Percentiles rank a stretch among this genome's conserved stretches.
phyloP scores from a whole-genome alignment of 2,329 filamentous ascomycete species.

The Apiospora sp. region DNA sequence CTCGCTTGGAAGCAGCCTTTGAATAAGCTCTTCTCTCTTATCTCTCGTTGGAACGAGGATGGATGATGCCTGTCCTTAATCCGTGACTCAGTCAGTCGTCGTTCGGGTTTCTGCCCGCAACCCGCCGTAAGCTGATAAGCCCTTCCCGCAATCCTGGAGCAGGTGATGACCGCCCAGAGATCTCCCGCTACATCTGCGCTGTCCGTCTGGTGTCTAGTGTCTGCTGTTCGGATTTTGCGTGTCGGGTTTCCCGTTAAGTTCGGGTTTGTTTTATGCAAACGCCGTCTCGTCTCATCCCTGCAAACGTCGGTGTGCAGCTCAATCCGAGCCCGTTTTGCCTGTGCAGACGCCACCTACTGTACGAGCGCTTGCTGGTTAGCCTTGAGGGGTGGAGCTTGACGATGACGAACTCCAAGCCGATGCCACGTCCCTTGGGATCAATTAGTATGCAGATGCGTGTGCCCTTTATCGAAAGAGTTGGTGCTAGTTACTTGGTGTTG shows the following conservation, averaged over 20 bases:
- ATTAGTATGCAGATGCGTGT: background rate
- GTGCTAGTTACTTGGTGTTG: background rate
- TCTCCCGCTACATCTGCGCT: background rate
- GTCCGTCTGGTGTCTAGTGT: background rate
- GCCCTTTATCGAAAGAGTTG: background rate
- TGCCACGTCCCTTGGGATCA: conserved; percentile 5
- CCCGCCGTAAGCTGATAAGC: background rate
- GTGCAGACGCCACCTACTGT: conserved; percentile 5
- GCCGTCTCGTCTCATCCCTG: background rate
- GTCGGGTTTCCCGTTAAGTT: conserved; percentile 11
- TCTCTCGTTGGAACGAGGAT: background rate
- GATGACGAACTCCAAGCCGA: conserved; percentile 14
- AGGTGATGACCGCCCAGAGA: conserved; percentile 4
- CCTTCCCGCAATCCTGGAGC: background rate
- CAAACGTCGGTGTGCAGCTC: background rate
- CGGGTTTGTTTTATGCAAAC: conserved; percentile 19
- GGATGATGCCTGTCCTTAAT: background rate
- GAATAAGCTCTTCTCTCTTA: background rate
- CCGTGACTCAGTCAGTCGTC: background rate
- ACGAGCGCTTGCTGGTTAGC: background rate
- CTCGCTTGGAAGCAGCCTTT: background rate
- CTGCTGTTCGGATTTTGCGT: background rate
- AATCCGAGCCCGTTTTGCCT: background rate
- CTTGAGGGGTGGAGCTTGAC: conserved; percentile 5
- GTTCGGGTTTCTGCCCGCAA: too few relatives aligned